Evolutionary conservation across 768 basidiomycete species (phyloP).

Genomic region (Cyclocybe cylindracea): DNA sequence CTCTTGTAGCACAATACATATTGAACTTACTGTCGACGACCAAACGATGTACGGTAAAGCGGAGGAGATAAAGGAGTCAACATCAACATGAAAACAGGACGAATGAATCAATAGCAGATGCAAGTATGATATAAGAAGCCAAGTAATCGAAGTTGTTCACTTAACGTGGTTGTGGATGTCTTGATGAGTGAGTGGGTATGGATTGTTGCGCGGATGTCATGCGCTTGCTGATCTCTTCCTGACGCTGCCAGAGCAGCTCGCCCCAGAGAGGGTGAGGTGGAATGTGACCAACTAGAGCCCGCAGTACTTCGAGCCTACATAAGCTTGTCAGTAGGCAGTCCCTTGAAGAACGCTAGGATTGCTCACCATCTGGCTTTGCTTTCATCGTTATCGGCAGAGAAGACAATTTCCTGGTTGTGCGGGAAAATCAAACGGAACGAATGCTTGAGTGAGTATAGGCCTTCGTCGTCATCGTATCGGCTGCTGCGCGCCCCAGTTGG

Average conservation of each 20-base stretch:
- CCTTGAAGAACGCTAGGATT: background rate
- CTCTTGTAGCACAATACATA: conserved; percentile 10
- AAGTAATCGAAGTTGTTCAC: background rate
- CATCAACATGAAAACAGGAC: conserved; percentile 22
- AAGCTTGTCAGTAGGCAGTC: conserved; percentile 1
- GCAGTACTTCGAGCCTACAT: conserved; percentile 80
- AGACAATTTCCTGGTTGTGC: conserved; percentile 75
- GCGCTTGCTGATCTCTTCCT: conserved; percentile 49
- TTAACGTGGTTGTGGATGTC: conserved; percentile 12
- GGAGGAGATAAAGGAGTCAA: conserved; percentile 11
- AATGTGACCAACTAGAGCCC: conserved; percentile 83
- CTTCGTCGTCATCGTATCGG: conserved; percentile 56
- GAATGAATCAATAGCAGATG: conserved; percentile 17
- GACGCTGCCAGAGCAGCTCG: conserved; percentile 85
- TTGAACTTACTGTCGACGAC: background rate
- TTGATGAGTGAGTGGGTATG: conserved; percentile 9
- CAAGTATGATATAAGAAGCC: conserved; percentile 20
- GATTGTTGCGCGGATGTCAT: conserved; percentile 25
- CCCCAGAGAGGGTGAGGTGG: conserved; percentile 94
- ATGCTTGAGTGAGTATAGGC: conserved; percentile 69
- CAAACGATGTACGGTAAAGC: conserved; percentile 9
- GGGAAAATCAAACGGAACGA: conserved; percentile 86
- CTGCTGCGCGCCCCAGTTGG: conserved; percentile 40
- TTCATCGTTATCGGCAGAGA: conserved; percentile 89
- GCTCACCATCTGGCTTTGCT: conserved; percentile 86